These are phyloP conservation scores for Hordeum pubiflorum DNA, from an alignment of 202 grass and related monocot species.

Conservation along the genomic window DNA sequence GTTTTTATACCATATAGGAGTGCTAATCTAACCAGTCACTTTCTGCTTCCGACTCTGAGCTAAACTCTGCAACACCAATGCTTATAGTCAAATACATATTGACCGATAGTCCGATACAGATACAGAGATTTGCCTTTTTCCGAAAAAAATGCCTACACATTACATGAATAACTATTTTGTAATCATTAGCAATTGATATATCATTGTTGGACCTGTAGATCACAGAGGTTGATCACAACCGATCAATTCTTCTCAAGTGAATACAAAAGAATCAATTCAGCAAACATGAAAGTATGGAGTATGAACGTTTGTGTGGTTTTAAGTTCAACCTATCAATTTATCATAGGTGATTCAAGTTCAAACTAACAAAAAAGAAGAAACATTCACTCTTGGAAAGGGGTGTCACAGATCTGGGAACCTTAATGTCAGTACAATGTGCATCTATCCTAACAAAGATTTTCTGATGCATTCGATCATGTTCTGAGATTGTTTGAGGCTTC, in stretches of 20 bases:
- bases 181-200: background rate
- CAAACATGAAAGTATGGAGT: background rate
- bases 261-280: background rate
- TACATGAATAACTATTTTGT: background rate
- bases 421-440: background rate
- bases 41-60: background rate
- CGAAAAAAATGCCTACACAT: background rate
- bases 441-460: slow-evolving; percentile 2
- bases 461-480: background rate
- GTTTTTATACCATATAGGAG: background rate
- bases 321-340: background rate
- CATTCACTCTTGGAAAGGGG: background rate
- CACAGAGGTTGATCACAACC: background rate
- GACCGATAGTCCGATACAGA: background rate
- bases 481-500: background rate
- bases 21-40: background rate
- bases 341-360: background rate
- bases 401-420: background rate
- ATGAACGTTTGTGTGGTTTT: background rate
- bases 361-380: background rate
- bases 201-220: background rate
- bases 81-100: background rate
- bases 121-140: background rate
- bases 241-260: background rate
- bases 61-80: background rate